These are phyloP conservation scores for Cryphonectria radicalis DNA, from an alignment of 2,329 filamentous ascomycete genomes.

Conservation along the genomic window DNA sequence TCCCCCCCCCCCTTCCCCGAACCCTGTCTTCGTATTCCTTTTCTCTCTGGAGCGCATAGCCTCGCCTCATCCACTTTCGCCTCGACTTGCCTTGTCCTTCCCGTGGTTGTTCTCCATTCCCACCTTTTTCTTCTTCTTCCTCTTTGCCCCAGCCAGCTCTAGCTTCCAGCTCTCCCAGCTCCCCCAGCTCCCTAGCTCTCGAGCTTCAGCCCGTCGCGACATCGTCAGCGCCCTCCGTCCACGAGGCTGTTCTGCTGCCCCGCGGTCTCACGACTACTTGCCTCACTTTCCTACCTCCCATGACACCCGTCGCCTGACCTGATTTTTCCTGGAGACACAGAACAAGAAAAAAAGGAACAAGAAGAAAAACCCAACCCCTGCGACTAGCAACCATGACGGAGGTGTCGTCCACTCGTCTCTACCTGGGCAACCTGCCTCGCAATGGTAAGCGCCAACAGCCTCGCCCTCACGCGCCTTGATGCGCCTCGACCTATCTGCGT, in stretches of 20 bases:
- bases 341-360: slow-evolving; percentile 1
- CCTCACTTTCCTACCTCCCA: slow-evolving; percentile 1
- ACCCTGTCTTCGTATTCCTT: slow-evolving; percentile 11
- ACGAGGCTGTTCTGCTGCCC: not conserved
- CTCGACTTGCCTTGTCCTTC: slow-evolving; percentile 16
- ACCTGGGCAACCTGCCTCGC: slow-evolving; percentile 96
- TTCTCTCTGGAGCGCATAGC: slow-evolving; percentile 4
- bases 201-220: slow-evolving; percentile 5
- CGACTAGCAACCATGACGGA: slow-evolving; percentile 68
- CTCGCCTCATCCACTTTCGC: slow-evolving; percentile 28
- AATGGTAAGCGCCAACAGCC: slow-evolving; percentile 69
- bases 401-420: slow-evolving; percentile 93
- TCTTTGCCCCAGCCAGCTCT: not conserved
- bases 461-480: slow-evolving; percentile 6
- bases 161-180: not conserved
- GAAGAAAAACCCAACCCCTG: not conserved
- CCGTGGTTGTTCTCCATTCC: too few relatives aligned
- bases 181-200: not conserved
- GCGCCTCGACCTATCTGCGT: slow-evolving; percentile 7
- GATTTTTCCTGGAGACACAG: slow-evolving; percentile 16
- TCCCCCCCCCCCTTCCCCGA: not conserved
- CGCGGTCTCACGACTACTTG: not conserved
- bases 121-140: not conserved
- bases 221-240: not conserved
- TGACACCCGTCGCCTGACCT: slow-evolving; percentile 23